A percentile compares a stretch with the other conserved stretches of the same genome.
These are phyloP conservation scores for Calonectria ilicicola DNA, from an alignment of 2,329 filamentous ascomycete genomes.

Conservation along the genomic window DNA sequence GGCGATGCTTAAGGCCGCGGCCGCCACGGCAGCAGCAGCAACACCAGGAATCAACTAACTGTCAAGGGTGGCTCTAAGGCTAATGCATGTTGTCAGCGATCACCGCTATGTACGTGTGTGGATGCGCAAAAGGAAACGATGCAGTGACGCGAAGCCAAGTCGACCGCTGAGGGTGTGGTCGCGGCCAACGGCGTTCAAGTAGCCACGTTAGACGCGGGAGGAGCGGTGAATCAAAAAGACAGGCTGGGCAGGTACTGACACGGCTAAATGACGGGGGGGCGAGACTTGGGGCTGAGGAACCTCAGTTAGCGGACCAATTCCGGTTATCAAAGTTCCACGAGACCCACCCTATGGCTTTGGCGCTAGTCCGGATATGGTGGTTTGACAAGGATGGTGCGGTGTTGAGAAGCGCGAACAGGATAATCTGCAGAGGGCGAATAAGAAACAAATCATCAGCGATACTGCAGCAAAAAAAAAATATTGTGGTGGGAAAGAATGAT, in stretches of 20 bases:
- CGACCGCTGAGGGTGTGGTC: constrained; percentile 27
- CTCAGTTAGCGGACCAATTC: constrained; percentile 33
- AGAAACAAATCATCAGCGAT: constrained; percentile 40
- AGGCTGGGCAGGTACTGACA: constrained; percentile 40
- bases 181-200: constrained; percentile 36
- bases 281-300: constrained; percentile 33
- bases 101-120: constrained; percentile 38
- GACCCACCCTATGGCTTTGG: constrained; percentile 33
- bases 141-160: constrained; percentile 32
- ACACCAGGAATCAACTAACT: constrained; percentile 37
- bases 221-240: constrained; percentile 26
- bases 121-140: constrained; percentile 32
- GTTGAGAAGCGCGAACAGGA: constrained; percentile 27
- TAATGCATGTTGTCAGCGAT: constrained; percentile 47
- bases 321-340: constrained; percentile 37
- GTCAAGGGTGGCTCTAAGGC: constrained; percentile 39
- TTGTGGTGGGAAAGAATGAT: neutral
- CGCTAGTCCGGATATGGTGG: constrained; percentile 38
- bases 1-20: constrained; percentile 36
- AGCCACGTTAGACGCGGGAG: constrained; percentile 29
- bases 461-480: constrained; percentile 21
- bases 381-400: constrained; percentile 34
- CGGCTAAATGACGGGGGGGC: constrained; percentile 29
- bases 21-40: constrained; percentile 36
- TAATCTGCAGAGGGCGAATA: constrained; percentile 36